These are phyloP conservation scores for Saccharum hybrid DNA, from an alignment of 202 grass and related monocot species.

Conservation along the genomic window DNA sequence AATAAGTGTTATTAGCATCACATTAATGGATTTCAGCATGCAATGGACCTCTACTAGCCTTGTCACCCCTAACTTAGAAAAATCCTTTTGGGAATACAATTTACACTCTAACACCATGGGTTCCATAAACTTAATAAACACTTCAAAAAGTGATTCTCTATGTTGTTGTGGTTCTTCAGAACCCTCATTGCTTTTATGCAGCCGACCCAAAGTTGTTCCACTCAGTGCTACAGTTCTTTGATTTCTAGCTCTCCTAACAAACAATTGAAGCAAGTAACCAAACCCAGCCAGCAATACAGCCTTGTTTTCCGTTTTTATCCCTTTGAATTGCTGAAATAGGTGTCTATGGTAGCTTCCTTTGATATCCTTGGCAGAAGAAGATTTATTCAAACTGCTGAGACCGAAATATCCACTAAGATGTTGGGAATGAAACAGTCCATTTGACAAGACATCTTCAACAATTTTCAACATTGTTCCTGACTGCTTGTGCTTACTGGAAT, in stretches of 20 bases:
- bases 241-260: conserved; percentile 64
- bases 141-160: conserved; percentile 76
- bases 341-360: conserved; percentile 94
- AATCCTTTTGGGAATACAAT: conserved; percentile 53
- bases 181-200: conserved; percentile 50
- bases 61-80: conserved; percentile 62
- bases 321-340: conserved; percentile 79
- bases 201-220: conserved; percentile 17
- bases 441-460: conserved; percentile 86
- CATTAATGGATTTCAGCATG: conserved; percentile 92
- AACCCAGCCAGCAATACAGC: conserved; percentile 79
- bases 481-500: conserved; percentile 46
- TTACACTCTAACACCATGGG: conserved; percentile 80
- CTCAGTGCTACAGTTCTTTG: conserved; percentile 46
- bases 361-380: conserved; percentile 51
- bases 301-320: conserved; percentile 82
- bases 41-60: conserved; percentile 82
- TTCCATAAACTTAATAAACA: conserved; percentile 87
- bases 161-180: conserved; percentile 70
- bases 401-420: conserved; percentile 90
- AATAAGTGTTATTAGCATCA: conserved; percentile 61
- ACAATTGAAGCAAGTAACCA: conserved; percentile 84
- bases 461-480: conserved; percentile 53
- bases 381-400: conserved; percentile 62
- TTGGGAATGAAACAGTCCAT: conserved; percentile 79